Conservation (phyloP, 306 rosid species). For the Lithocarpus polystachyus region DNA sequence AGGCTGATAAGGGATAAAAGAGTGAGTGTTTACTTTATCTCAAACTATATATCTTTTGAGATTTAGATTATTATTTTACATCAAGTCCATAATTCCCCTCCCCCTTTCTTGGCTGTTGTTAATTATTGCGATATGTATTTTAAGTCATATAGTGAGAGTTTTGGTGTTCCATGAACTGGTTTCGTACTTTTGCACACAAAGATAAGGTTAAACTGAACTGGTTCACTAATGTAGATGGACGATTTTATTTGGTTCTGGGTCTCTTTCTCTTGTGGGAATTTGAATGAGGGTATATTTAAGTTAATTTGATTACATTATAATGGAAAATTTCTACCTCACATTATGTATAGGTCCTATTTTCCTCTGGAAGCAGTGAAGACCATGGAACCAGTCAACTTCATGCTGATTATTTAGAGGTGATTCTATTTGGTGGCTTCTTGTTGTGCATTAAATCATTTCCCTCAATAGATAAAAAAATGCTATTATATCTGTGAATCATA, state of each 20-base stretch:
- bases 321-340: conserved; percentile 11
- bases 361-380: conserved; percentile 56
- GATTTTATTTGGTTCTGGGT: not conserved
- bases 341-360: conserved; percentile 59
- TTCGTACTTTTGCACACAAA: not conserved
- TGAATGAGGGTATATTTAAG: not conserved
- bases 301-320: conserved; percentile 3
- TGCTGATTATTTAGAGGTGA: conserved; percentile 82
- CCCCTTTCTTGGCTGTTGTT: not conserved
- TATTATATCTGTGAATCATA: not conserved
- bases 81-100: not conserved
- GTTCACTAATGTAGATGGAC: not conserved
- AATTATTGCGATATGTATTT: not conserved
- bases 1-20: not conserved
- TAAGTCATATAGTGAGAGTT: not conserved
- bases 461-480: not conserved
- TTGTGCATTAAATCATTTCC: not conserved
- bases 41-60: not conserved
- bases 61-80: not conserved
- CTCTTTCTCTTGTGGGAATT: not conserved
- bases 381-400: conserved; percentile 52
- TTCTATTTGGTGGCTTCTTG: conserved; percentile 8
- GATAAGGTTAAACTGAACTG: not conserved
- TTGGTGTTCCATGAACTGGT: not conserved
- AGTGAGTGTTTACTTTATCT: not conserved